Evolutionary conservation across 1,139 yeast species (phyloP).

Genomic region (Hyphopichia fennica): DNA sequence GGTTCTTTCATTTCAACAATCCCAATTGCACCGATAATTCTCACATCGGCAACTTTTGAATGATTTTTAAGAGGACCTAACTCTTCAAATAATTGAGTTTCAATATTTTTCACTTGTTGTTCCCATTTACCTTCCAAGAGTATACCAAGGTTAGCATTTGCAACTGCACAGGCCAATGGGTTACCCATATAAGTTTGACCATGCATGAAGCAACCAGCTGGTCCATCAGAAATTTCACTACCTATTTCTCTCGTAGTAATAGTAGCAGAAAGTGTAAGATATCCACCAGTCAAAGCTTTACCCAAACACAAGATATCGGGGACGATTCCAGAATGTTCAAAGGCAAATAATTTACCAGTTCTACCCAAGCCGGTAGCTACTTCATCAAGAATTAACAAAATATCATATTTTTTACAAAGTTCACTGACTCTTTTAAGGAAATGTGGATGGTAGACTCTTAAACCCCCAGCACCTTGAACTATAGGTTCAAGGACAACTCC

Average conservation of each 20-base stretch:
- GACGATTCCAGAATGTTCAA: slow-evolving; percentile 14
- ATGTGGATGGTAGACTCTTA: slow-evolving; percentile 25
- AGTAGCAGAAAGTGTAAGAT: slow-evolving; percentile 18
- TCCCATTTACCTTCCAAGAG: slow-evolving; percentile 7
- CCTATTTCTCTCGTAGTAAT: slow-evolving; percentile 16
- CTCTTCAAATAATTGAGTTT: slow-evolving; percentile 4
- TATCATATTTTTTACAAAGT: slow-evolving; percentile 23
- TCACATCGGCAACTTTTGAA: slow-evolving; percentile 5
- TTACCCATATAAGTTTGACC: slow-evolving; percentile 38
- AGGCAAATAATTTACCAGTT: slow-evolving; percentile 16
- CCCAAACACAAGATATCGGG: slow-evolving; percentile 23
- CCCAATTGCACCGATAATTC: slow-evolving; percentile 21
- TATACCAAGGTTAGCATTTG: slow-evolving; percentile 23
- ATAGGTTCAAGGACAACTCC: slow-evolving; percentile 33
- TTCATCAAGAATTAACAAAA: slow-evolving; percentile 26
- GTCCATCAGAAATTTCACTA: slow-evolving; percentile 7
- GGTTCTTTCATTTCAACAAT: slow-evolving; percentile 19
- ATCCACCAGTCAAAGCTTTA: slow-evolving; percentile 23
- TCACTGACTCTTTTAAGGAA: slow-evolving; percentile 24
- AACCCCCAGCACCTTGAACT: slow-evolving; percentile 39
- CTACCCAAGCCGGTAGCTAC: slow-evolving; percentile 22
- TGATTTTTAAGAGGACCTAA: slow-evolving; percentile 5
- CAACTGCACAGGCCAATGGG: slow-evolving; percentile 32
- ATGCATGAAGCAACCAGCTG: slow-evolving; percentile 15
- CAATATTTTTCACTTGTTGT: slow-evolving; percentile 6